These are phyloP conservation scores for Arthromyces matolae DNA, from an alignment of 768 basidiomycete species.

Conservation along the genomic window DNA sequence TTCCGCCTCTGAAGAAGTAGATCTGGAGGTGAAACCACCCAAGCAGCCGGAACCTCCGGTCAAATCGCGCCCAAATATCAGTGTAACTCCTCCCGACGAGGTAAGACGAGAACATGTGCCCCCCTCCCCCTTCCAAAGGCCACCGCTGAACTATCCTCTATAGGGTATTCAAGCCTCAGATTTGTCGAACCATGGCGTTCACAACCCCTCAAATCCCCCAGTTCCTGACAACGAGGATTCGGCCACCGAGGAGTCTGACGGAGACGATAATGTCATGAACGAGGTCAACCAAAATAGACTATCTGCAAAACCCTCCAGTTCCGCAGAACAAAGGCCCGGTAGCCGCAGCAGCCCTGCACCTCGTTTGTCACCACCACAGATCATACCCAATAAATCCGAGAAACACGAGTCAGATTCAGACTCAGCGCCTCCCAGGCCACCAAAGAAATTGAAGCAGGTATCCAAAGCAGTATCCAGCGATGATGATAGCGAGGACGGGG, in stretches of 20 bases:
- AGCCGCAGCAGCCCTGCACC: conserved; percentile 6
- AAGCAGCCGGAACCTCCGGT: conserved; percentile 14
- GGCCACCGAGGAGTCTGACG: conserved; percentile 43
- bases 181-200: background rate
- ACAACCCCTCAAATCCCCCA: conserved; percentile 6
- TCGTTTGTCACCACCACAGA: background rate
- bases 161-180: conserved; percentile 8
- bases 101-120: conserved; percentile 3
- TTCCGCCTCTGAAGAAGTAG: conserved; percentile 43
- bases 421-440: conserved; percentile 46
- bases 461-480: conserved; percentile 37
- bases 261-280: conserved; percentile 25
- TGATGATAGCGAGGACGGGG: conserved; percentile 60
- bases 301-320: background rate
- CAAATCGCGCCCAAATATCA: conserved; percentile 9
- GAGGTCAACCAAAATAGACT: background rate
- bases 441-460: conserved; percentile 49
- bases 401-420: conserved; percentile 41
- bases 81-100: conserved; percentile 10
- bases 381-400: background rate
- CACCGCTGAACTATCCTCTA: background rate
- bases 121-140: background rate
- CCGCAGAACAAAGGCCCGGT: background rate
- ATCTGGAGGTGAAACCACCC: conserved; percentile 28
- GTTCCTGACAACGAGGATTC: conserved; percentile 37